Conservation (phyloP, 2,329 filamentous ascomycete genomes). For the Trichoderma sp. region DNA sequence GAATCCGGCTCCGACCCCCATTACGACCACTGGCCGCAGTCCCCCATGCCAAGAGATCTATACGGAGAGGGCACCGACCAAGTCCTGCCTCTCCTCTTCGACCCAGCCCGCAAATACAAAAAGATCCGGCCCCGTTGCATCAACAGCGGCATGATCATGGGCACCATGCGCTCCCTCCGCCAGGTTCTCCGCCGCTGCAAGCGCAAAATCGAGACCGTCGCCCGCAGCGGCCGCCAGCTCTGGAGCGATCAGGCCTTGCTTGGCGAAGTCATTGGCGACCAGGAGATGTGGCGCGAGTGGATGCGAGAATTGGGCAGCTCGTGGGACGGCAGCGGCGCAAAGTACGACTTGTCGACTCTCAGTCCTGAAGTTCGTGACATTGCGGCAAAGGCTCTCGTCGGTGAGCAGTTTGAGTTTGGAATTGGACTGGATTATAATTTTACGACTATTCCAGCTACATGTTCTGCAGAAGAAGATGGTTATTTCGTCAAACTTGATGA, state of each 20-base stretch:
- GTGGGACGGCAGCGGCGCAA: slow-evolving; percentile 32
- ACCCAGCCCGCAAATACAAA: slow-evolving; percentile 34
- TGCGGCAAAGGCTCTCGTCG: slow-evolving; percentile 30
- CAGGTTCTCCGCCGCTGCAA: slow-evolving; percentile 25
- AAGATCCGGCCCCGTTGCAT: slow-evolving; percentile 31
- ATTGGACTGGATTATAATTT: slow-evolving; percentile 41
- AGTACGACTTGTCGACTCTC: slow-evolving; percentile 20
- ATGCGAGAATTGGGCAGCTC: slow-evolving; percentile 16
- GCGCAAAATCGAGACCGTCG: slow-evolving; percentile 28
- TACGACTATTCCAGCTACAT: slow-evolving; percentile 32
- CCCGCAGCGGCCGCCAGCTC: slow-evolving; percentile 31
- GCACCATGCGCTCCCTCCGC: slow-evolving; percentile 27
- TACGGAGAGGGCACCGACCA: slow-evolving; percentile 35
- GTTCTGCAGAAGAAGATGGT: slow-evolving; percentile 36
- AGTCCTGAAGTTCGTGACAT: slow-evolving; percentile 26
- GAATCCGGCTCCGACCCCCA: slow-evolving; percentile 36
- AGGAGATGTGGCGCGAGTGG: slow-evolving; percentile 35
- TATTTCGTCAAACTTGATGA: slow-evolving; percentile 34
- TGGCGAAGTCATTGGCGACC: slow-evolving; percentile 39
- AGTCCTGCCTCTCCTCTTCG: slow-evolving; percentile 27
- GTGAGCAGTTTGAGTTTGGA: slow-evolving; percentile 37
- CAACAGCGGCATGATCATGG: slow-evolving; percentile 28
- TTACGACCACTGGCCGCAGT: slow-evolving; percentile 38
- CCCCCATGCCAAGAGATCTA: slow-evolving; percentile 34
- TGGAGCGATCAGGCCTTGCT: slow-evolving; percentile 41